phyloP scores from a whole-genome alignment of 129 eudicot species.

The Flaveria trinervia region DNA sequence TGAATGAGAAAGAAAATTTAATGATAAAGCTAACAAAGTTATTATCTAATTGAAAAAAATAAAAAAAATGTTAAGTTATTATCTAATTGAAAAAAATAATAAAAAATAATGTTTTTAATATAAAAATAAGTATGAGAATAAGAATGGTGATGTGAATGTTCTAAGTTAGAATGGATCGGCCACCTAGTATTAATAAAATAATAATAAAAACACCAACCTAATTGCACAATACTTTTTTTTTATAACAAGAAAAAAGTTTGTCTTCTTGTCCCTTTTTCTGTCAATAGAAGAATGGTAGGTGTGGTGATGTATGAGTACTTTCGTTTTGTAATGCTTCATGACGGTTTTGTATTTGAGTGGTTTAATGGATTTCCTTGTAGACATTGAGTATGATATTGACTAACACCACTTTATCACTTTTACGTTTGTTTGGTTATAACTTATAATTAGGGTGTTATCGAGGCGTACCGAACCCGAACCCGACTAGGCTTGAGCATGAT shows the following conservation, averaged over 20 bases:
- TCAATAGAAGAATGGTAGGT: conserved; percentile 14
- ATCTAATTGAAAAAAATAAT: no score
- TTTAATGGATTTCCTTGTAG: conserved; percentile 37
- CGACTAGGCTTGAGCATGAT: no score
- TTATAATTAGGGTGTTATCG: not conserved
- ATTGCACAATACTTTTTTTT: not conserved
- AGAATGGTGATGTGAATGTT: no score
- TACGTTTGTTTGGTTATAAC: not conserved
- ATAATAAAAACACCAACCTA: not conserved
- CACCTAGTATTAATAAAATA: no score
- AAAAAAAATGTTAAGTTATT: no score
- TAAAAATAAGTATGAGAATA: no score
- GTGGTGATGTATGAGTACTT: conserved; percentile 29
- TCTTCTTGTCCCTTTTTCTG: conserved; percentile 7
- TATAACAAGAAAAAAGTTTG: not conserved
- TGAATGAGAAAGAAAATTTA: no score
- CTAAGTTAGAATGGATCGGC: no score
- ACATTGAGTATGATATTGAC: conserved; percentile 29
- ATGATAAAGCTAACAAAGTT: no score
- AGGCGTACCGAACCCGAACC: no score
- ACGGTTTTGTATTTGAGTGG: conserved; percentile 29
- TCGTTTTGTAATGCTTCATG: conserved; percentile 24
- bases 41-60: no score
- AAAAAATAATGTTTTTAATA: no score
- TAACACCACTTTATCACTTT: conserved; percentile 4